These are phyloP conservation scores for Huntiella abstrusa DNA, from an alignment of 2,329 filamentous ascomycete species.

Conservation along the genomic window DNA sequence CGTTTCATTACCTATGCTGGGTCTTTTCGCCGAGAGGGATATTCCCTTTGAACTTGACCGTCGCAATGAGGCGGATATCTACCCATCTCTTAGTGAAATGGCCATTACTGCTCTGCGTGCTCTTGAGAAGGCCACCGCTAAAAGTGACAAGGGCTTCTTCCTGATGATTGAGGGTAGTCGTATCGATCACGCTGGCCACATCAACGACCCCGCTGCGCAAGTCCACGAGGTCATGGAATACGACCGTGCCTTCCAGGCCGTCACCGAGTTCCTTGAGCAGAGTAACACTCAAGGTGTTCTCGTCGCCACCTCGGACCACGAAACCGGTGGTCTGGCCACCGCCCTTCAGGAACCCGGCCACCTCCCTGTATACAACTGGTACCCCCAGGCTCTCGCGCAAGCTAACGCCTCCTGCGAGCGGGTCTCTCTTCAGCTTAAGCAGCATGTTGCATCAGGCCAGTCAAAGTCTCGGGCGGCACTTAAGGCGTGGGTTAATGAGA, in stretches of 20 bases:
- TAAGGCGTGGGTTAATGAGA: slow-evolving; percentile 45
- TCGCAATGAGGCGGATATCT: slow-evolving; percentile 54
- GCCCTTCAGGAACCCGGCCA: slow-evolving; percentile 46
- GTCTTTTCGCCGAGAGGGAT: slow-evolving; percentile 64
- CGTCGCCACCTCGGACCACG: slow-evolving; percentile 85
- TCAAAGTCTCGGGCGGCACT: slow-evolving; percentile 23
- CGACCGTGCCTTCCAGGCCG: slow-evolving; percentile 65
- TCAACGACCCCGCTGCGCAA: slow-evolving; percentile 67
- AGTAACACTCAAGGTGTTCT: slow-evolving; percentile 59
- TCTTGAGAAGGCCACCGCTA: slow-evolving; percentile 60
- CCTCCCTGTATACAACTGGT: slow-evolving; percentile 51
- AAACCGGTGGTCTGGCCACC: slow-evolving; percentile 74
- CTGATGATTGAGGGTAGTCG: slow-evolving; percentile 95
- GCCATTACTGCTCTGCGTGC: slow-evolving; percentile 61
- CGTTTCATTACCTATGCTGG: slow-evolving; percentile 63
- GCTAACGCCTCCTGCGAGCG: slow-evolving; percentile 64
- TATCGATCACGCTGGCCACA: slow-evolving; percentile 86
- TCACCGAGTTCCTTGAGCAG: slow-evolving; percentile 66
- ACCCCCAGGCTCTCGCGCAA: slow-evolving; percentile 55
- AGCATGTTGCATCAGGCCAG: slow-evolving; percentile 30
- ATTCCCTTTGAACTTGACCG: slow-evolving; percentile 92
- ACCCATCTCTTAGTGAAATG: slow-evolving; percentile 87
- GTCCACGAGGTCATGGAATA: slow-evolving; percentile 91
- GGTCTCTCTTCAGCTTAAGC: slow-evolving; percentile 41
- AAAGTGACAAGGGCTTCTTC: slow-evolving; percentile 88